Percentiles rank a stretch among this genome's conserved stretches.
Conservation (phyloP, 1,284 basidiomycete genomes). For the Ustilago curta region DNA sequence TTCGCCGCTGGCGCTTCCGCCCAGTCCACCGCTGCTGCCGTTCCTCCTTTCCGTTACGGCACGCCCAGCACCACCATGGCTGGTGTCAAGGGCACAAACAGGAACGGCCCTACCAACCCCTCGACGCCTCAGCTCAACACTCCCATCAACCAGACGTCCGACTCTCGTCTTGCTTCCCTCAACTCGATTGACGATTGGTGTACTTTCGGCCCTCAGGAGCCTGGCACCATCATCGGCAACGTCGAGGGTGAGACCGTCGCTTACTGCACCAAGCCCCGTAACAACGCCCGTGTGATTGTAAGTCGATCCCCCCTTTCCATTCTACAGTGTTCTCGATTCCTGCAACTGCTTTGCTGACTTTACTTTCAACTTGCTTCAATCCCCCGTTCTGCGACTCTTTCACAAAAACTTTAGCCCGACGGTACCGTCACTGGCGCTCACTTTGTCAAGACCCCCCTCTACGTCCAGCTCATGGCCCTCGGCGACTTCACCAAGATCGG, state of each 20-base stretch:
- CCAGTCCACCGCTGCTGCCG: conserved; percentile 20
- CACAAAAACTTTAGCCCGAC: conserved; percentile 42
- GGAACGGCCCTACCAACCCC: conserved; percentile 65
- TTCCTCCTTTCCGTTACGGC: conserved; percentile 59
- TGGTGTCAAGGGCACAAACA: conserved; percentile 56
- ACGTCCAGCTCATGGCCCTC: conserved; percentile 72
- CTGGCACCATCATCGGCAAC: conserved; percentile 74
- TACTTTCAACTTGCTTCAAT: not conserved
- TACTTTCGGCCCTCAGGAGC: conserved; percentile 70
- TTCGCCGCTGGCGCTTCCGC: conserved; percentile 42
- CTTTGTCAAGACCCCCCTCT: conserved; percentile 68
- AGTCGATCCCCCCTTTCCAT: too few species aligned
- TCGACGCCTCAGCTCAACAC: conserved; percentile 55
- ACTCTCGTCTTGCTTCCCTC: conserved; percentile 63
- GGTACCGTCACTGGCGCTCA: conserved; percentile 66
- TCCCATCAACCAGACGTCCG: conserved; percentile 64
- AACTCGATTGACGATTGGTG: conserved; percentile 69
- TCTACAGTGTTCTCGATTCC: too few species aligned
- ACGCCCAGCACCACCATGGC: conserved; percentile 58
- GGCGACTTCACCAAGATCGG: conserved; percentile 69
- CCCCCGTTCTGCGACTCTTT: not conserved
- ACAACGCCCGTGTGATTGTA: conserved; percentile 67
- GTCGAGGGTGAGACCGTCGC: conserved; percentile 78
- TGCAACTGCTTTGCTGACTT: not conserved
- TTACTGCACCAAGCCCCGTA: conserved; percentile 76